Evolutionary conservation across 306 rosid genomes (phyloP).

Genomic region (Sesbania bispinosa): DNA sequence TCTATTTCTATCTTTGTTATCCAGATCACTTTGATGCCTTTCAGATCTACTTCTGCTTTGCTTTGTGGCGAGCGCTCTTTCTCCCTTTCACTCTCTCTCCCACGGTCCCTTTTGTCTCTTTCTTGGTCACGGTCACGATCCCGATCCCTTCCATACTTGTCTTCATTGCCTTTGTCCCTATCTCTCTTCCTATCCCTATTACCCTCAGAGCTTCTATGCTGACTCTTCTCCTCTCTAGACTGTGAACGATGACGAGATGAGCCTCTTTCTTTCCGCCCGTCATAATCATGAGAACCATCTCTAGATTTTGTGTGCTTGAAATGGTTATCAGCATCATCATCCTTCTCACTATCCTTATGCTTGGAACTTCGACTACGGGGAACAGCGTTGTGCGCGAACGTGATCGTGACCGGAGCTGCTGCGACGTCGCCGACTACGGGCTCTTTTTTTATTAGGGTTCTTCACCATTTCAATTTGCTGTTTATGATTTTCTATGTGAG

Average conservation of each 20-base stretch:
- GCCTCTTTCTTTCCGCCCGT: slow-evolving; percentile 44
- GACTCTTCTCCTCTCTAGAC: slow-evolving; percentile 61
- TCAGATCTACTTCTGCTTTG: slow-evolving; percentile 67
- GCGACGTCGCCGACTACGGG: too few relatives aligned
- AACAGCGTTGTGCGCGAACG: too few relatives aligned
- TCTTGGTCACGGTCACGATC: slow-evolving; percentile 30
- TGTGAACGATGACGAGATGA: slow-evolving; percentile 48
- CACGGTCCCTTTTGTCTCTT: slow-evolving; percentile 21
- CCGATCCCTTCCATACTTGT: slow-evolving; percentile 23
- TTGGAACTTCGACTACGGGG: slow-evolving; percentile 54
- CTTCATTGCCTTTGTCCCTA: slow-evolving; percentile 33
- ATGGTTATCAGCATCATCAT: slow-evolving; percentile 36
- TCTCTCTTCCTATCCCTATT: slow-evolving; percentile 50
- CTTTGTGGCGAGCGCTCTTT: slow-evolving; percentile 51
- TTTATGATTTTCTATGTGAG: too few relatives aligned
- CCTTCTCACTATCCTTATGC: slow-evolving; percentile 49
- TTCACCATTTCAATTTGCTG: too few relatives aligned
- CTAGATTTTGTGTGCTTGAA: slow-evolving; percentile 54
- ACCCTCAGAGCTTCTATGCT: slow-evolving; percentile 47
- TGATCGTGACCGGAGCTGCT: too few relatives aligned
- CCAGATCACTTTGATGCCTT: slow-evolving; percentile 56
- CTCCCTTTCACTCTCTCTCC: slow-evolving; percentile 39
- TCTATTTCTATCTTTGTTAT: slow-evolving; percentile 40
- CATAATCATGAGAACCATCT: slow-evolving; percentile 54
- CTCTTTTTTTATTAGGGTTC: too few relatives aligned